Percentiles rank a stretch among this genome's conserved stretches.
Evolutionary conservation across 805 yeast genomes (phyloP).

Genomic region (Candida cerambycidarum): DNA sequence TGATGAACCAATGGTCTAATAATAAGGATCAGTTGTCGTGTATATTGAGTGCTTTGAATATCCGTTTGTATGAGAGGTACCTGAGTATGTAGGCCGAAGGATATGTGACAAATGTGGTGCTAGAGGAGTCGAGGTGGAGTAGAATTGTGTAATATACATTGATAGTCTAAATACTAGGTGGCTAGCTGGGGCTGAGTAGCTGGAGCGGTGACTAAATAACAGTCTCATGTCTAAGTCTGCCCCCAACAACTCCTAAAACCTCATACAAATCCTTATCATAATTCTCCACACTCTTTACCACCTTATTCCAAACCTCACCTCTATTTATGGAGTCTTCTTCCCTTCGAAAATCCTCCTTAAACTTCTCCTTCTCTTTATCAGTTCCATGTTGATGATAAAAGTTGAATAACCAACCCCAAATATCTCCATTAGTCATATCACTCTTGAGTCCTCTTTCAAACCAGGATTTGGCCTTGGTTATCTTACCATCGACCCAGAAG

Average conservation of each 20-base stretch:
- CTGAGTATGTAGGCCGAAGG: too few relatives aligned
- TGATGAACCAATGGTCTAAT: slow-evolving; percentile 65
- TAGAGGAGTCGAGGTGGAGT: too few relatives aligned
- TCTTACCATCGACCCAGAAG: slow-evolving; percentile 66
- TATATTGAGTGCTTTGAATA: slow-evolving; percentile 70
- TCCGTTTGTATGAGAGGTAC: slow-evolving; percentile 57
- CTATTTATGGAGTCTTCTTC: slow-evolving; percentile 51
- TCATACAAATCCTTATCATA: slow-evolving; percentile 41
- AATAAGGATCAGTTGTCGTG: slow-evolving; percentile 74
- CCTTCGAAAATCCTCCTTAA: slow-evolving; percentile 35
- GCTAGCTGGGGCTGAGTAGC: too few relatives aligned
- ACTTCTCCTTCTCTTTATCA: slow-evolving; percentile 31
- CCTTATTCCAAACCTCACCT: slow-evolving; percentile 60
- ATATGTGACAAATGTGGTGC: too few relatives aligned
- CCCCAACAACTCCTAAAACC: slow-evolving; percentile 34
- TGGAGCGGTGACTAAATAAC: too few relatives aligned
- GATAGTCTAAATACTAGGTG: too few relatives aligned
- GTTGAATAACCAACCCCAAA: slow-evolving; percentile 66
- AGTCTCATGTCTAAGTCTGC: slow-evolving; percentile 6
- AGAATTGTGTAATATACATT: too few relatives aligned
- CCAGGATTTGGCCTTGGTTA: slow-evolving; percentile 68
- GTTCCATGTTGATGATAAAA: slow-evolving; percentile 42
- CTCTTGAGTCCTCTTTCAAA: slow-evolving; percentile 63
- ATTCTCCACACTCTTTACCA: slow-evolving; percentile 50
- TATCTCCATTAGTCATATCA: slow-evolving; percentile 67